Conservation (phyloP, 257 asterid genomes). For the Oldenlandia corymbosa region DNA sequence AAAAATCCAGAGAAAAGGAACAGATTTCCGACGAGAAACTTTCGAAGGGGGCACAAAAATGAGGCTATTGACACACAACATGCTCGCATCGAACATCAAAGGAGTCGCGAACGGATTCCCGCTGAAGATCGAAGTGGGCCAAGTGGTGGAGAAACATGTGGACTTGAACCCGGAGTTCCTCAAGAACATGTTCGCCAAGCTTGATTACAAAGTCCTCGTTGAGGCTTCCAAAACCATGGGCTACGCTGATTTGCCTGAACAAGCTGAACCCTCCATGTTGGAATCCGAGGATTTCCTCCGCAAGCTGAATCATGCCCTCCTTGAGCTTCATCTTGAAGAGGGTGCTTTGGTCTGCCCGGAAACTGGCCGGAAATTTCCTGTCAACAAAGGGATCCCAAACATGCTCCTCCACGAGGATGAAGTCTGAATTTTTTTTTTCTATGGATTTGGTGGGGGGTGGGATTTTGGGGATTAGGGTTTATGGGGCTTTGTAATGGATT, state of each 20-base stretch:
- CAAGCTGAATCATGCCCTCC: constrained; percentile 82
- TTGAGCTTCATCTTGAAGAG: constrained; percentile 88
- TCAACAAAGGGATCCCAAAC: constrained; percentile 82
- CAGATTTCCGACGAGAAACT: no score
- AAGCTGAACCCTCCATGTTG: constrained; percentile 62
- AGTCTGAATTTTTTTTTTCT: constrained; percentile 32
- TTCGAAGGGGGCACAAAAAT: no score
- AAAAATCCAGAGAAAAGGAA: neutral
- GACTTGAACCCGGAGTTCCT: constrained; percentile 68
- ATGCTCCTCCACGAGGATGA: constrained; percentile 95
- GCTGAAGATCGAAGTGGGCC: constrained; percentile 52
- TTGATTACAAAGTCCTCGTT: constrained; percentile 70
- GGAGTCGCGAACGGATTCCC: constrained; percentile 79
- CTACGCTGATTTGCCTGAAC: constrained; percentile 60
- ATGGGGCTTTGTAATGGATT: constrained; percentile 18
- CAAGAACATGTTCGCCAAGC: constrained; percentile 63
- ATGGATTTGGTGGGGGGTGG: neutral
- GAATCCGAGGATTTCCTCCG: constrained; percentile 72
- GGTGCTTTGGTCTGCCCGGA: constrained; percentile 85
- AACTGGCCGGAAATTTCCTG: constrained; percentile 80
- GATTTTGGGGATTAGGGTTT: constrained; percentile 16
- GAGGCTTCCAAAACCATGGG: constrained; percentile 76
- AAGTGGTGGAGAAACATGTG: constrained; percentile 53
- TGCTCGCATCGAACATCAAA: constrained; percentile 84
- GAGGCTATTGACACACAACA: constrained; percentile 88